Evolutionary conservation across 306 rosid species (phyloP).

Genomic region (Hylodesmum podocarpum): DNA sequence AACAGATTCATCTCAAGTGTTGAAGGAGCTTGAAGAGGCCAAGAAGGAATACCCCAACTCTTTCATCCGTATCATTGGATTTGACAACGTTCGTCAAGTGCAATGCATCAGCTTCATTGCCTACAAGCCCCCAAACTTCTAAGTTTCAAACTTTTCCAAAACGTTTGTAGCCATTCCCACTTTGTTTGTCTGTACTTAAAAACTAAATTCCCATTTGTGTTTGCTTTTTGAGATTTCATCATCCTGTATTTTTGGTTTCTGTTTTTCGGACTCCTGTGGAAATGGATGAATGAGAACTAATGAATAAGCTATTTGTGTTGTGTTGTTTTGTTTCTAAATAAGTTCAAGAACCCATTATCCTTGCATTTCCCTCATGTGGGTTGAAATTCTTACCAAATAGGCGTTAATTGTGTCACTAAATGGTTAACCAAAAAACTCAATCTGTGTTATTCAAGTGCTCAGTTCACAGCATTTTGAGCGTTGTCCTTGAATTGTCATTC

Average conservation of each 20-base stretch:
- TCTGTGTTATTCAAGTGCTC: neutral
- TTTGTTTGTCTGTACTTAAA: slow-evolving; percentile 27
- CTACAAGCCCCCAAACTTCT: slow-evolving; percentile 45
- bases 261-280: slow-evolving; percentile 33
- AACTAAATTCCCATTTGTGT: slow-evolving; percentile 10
- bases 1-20: slow-evolving; percentile 59
- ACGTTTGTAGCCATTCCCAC: neutral
- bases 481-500: neutral
- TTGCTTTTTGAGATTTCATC: slow-evolving; percentile 11
- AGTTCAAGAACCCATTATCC: neutral
- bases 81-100: slow-evolving; percentile 79
- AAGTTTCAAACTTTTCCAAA: neutral
- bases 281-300: slow-evolving; percentile 42
- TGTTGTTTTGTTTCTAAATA: neutral
- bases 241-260: slow-evolving; percentile 27
- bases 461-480: neutral
- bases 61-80: slow-evolving; percentile 72
- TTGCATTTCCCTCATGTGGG: slow-evolving; percentile 2
- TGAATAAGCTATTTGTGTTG: slow-evolving; percentile 14
- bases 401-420: neutral
- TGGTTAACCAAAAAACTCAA: neutral
- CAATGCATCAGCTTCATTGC: slow-evolving; percentile 92
- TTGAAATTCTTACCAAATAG: neutral
- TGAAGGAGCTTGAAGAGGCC: slow-evolving; percentile 49
- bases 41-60: slow-evolving; percentile 43